A percentile compares a stretch with the other conserved stretches of the same genome.
phyloP scores from a whole-genome alignment of 208 protist genomes.

The Balamuthia mandrillaris region DNA sequence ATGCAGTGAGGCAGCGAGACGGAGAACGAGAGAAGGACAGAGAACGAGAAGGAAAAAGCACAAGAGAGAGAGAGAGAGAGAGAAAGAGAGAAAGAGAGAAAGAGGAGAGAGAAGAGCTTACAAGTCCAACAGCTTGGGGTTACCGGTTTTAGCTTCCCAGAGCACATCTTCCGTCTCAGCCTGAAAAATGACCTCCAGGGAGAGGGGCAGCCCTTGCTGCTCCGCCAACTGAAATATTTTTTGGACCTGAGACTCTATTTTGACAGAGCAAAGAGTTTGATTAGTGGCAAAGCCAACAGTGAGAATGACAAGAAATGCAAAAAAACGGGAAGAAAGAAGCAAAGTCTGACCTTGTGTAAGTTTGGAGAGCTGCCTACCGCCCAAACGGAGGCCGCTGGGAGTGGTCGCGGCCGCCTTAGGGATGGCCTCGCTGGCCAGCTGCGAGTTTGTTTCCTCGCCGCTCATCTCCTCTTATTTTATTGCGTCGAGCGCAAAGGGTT shows the following conservation, averaged over 20 bases:
- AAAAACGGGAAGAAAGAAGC: neutral
- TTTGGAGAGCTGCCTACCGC: neutral
- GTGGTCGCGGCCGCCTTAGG: slow-evolving; percentile 1
- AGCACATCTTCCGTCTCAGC: neutral
- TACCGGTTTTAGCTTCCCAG: neutral
- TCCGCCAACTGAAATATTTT: neutral
- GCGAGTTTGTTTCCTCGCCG: neutral
- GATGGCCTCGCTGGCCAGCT: neutral
- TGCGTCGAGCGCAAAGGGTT: no score
- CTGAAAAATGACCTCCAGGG: neutral
- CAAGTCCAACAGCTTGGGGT: neutral
- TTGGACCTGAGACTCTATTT: neutral
- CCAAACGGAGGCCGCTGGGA: neutral
- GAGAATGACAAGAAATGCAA: neutral
- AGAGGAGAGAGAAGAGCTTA: no score
- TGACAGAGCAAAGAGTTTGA: neutral
- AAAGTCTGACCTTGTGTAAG: neutral
- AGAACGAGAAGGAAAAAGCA: neutral
- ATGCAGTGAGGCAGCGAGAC: no score
- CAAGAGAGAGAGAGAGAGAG: neutral
- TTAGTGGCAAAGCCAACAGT: neutral
- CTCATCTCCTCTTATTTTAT: no score
- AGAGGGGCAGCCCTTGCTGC: neutral
- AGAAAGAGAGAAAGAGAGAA: neutral
- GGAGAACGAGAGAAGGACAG: no score